A percentile compares a stretch with the other conserved stretches of the same genome.
Evolutionary conservation across 257 asterid genomes (phyloP).

Genomic region (Jaltomata sinuosa): DNA sequence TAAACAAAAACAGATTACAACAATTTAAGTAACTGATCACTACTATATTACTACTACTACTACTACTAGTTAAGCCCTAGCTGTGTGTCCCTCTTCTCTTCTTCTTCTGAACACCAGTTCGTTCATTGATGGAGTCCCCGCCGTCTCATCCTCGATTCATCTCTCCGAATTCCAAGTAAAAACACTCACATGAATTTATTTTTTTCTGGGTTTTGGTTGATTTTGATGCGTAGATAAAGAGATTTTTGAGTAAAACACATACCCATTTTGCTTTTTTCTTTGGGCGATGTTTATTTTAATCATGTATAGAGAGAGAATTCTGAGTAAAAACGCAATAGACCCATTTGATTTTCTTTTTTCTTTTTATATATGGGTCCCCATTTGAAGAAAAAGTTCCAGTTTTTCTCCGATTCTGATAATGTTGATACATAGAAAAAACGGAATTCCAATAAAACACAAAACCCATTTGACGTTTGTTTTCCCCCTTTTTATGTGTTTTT

Average conservation of each 20-base stretch:
- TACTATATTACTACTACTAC: no score
- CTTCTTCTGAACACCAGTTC: background rate
- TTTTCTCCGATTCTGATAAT: no score
- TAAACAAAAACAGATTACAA: background rate
- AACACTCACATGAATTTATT: no score
- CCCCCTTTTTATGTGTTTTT: background rate
- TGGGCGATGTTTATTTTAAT: background rate
- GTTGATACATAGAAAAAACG: slow-evolving; percentile 33
- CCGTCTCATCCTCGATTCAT: slow-evolving; percentile 39
- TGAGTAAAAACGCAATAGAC: background rate
- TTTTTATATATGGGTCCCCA: background rate
- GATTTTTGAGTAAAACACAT: slow-evolving; percentile 13
- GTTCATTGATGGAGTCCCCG: slow-evolving; percentile 55
- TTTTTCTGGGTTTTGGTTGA: background rate
- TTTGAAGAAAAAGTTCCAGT: background rate
- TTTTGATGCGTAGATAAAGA: background rate
- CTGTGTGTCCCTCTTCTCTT: background rate
- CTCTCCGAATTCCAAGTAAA: slow-evolving; percentile 8
- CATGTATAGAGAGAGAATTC: background rate
- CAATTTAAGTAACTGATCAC: background rate
- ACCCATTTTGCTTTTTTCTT: background rate
- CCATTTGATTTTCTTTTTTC: background rate
- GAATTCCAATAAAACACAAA: slow-evolving; percentile 5
- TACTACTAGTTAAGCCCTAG: background rate
- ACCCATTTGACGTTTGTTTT: background rate